Percentiles rank a stretch among this genome's conserved stretches.
These are phyloP conservation scores for Melastoma candidum DNA, from an alignment of 441 rosid species.

Conservation along the genomic window DNA sequence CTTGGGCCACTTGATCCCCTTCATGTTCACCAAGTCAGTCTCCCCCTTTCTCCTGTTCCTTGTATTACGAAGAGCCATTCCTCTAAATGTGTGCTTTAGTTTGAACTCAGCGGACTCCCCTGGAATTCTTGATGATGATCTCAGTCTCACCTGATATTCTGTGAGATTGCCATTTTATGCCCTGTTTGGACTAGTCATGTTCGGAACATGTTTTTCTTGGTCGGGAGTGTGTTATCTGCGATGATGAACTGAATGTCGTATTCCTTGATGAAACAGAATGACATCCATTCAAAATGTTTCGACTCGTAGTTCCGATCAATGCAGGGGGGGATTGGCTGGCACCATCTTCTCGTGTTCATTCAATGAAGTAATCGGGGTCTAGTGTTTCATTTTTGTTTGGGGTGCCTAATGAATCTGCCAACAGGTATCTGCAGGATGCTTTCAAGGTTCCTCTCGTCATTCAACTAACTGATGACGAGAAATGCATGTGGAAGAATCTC, in stretches of 20 bases:
- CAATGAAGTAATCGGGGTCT: not conserved
- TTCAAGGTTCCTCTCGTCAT: conserved; percentile 88
- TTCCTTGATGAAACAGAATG: too few relatives aligned
- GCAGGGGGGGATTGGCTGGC: too few relatives aligned
- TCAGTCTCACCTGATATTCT: too few relatives aligned
- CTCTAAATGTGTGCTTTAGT: not conserved
- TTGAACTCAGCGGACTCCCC: not conserved
- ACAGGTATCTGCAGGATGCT: conserved; percentile 81
- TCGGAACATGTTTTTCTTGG: too few relatives aligned
- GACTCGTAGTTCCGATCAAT: too few relatives aligned
- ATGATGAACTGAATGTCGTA: too few relatives aligned
- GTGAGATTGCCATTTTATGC: not conserved
- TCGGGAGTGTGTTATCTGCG: too few relatives aligned
- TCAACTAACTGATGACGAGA: conserved; percentile 94
- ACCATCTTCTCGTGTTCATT: not conserved
- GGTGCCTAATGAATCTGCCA: conserved; percentile 1
- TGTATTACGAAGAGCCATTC: not conserved
- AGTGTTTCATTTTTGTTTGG: not conserved
- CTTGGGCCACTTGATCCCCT: conserved; percentile 84
- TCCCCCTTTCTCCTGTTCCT: not conserved
- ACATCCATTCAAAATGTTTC: too few relatives aligned
- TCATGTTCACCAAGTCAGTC: conserved; percentile 82
- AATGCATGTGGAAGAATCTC: conserved; percentile 83
- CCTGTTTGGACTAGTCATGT: too few relatives aligned
- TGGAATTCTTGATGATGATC: too few relatives aligned